Conservation (phyloP, 441 rosid species). For the Adansonia madagascariensis region DNA sequence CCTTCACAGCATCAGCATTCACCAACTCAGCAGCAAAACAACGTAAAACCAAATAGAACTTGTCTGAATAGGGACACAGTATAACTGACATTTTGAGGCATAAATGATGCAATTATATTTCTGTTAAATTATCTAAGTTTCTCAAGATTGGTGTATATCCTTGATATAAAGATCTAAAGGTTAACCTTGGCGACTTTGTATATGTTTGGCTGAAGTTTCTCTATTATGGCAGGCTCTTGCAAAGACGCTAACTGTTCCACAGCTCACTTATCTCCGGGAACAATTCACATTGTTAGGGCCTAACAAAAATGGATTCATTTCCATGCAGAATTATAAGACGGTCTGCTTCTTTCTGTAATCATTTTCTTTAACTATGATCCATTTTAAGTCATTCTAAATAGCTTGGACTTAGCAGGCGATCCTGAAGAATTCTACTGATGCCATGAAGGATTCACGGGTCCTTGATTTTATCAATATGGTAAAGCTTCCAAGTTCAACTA, state of each 20-base stretch:
- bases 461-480: slow-evolving; percentile 67
- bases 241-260: slow-evolving; percentile 63
- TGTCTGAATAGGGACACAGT: background rate
- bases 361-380: slow-evolving; percentile 10
- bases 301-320: slow-evolving; percentile 71
- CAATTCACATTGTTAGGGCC: slow-evolving; percentile 78
- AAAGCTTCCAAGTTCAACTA: slow-evolving; percentile 23
- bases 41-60: background rate
- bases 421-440: slow-evolving; percentile 64
- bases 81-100: background rate
- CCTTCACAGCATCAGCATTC: background rate
- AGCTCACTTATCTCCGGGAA: slow-evolving; percentile 72
- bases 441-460: slow-evolving; percentile 79
- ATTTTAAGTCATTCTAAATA: slow-evolving; percentile 21
- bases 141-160: background rate
- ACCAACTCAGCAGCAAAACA: background rate
- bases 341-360: slow-evolving; percentile 41
- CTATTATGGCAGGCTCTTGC: slow-evolving; percentile 68
- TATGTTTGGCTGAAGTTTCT: slow-evolving; percentile 4
- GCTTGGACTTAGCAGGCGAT: slow-evolving; percentile 49
- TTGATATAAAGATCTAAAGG: slow-evolving; percentile 16
- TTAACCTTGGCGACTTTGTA: background rate
- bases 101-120: background rate
- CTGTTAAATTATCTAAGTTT: background rate
- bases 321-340: slow-evolving; percentile 71